phyloP scores from a whole-genome alignment of 768 basidiomycete species.

The Saitozyma sp. region DNA sequence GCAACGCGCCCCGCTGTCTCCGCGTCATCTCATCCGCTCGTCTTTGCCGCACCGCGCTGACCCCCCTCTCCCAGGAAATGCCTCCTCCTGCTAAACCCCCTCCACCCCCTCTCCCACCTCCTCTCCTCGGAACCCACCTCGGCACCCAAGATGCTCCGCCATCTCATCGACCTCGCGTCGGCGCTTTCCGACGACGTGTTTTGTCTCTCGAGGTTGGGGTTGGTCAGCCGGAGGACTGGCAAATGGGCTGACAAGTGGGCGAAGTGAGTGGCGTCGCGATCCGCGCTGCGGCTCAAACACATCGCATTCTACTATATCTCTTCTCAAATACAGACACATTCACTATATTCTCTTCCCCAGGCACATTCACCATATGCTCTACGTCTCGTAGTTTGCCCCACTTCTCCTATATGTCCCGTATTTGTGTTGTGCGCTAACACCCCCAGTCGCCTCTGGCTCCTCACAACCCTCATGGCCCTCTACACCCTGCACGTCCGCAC shows the following conservation, averaged over 20 bases:
- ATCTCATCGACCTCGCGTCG: conserved; percentile 39
- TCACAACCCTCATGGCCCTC: conserved; percentile 40
- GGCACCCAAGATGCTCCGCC: conserved; percentile 24
- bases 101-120: conserved; percentile 42
- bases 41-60: conserved; percentile 1
- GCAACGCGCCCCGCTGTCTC: not conserved
- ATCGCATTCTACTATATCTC: not conserved
- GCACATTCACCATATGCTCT: not conserved
- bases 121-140: conserved; percentile 41
- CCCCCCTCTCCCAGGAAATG: conserved; percentile 36
- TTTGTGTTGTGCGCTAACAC: not conserved
- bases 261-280: conserved; percentile 28
- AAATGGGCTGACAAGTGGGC: conserved; percentile 37
- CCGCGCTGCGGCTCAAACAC: no score
- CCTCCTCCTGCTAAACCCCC: conserved; percentile 44
- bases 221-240: conserved; percentile 26
- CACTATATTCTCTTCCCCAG: no score
- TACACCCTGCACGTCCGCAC: conserved; percentile 36
- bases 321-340: no score
- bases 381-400: not conserved
- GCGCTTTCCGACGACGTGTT: conserved; percentile 41
- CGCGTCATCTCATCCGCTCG: no score
- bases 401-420: no score
- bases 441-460: conserved; percentile 45
- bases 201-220: conserved; percentile 34